Evolutionary conservation across 805 yeast genomes (phyloP).

Genomic region (Yamadazyma insecticola): DNA sequence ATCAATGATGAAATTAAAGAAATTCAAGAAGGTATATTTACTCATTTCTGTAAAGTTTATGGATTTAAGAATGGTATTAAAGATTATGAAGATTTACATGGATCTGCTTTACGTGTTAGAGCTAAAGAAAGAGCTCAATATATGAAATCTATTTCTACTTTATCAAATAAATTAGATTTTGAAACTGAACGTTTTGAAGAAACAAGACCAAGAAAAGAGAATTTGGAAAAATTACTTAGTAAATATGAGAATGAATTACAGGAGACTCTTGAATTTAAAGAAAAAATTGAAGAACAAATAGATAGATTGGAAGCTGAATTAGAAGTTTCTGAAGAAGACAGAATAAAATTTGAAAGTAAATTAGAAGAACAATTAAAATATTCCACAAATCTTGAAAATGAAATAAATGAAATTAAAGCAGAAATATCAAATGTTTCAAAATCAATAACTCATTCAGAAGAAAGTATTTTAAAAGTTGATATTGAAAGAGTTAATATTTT

Average conservation of each 20-base stretch:
- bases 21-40: constrained; percentile 45
- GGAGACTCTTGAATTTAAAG: constrained; percentile 29
- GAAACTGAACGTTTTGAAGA: constrained; percentile 58
- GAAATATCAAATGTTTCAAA: constrained; percentile 27
- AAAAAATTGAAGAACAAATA: constrained; percentile 16
- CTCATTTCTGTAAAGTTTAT: constrained; percentile 49
- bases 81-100: constrained; percentile 70
- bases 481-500: constrained; percentile 56
- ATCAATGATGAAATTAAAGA: constrained; percentile 13
- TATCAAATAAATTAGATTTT: constrained; percentile 59
- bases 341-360: constrained; percentile 6
- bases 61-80: constrained; percentile 50
- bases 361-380: constrained; percentile 17
- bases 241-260: constrained; percentile 31
- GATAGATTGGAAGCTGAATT: constrained; percentile 25
- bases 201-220: constrained; percentile 42
- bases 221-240: constrained; percentile 36
- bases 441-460: constrained; percentile 42
- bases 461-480: constrained; percentile 48
- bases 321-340: constrained; percentile 19
- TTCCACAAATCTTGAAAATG: constrained; percentile 26
- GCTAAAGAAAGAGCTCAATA: constrained; percentile 59
- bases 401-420: constrained; percentile 32
- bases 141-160: constrained; percentile 54
- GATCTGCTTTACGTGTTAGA: constrained; percentile 50